These are phyloP conservation scores for Coriaria nepalensis DNA, from an alignment of 306 rosid species.

Conservation along the genomic window DNA sequence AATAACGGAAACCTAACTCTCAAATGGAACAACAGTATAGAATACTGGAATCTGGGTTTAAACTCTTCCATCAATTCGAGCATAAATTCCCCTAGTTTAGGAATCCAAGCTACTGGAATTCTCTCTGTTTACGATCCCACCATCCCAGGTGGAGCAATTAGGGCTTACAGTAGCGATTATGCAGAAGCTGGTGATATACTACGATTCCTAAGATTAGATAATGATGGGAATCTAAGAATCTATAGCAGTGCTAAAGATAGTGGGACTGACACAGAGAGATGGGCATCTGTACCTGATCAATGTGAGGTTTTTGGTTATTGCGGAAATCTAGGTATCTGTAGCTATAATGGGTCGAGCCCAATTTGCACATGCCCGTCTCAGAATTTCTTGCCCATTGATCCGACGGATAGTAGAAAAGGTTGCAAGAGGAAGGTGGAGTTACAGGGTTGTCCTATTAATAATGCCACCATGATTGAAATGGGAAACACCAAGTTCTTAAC, in stretches of 20 bases:
- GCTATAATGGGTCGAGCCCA: conserved; percentile 39
- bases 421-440: conserved; percentile 43
- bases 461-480: conserved; percentile 32
- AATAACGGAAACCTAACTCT: conserved; percentile 36
- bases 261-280: conserved; percentile 20
- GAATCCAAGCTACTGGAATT: conserved; percentile 27
- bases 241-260: conserved; percentile 33
- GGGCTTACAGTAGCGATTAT: conserved; percentile 57
- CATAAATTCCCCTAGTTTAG: conserved; percentile 29
- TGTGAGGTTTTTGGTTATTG: conserved; percentile 62
- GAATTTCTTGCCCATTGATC: conserved; percentile 51
- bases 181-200: conserved; percentile 25
- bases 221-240: conserved; percentile 65
- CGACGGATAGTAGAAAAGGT: conserved; percentile 37
- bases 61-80: conserved; percentile 30
- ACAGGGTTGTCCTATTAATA: conserved; percentile 28
- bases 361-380: conserved; percentile 52
- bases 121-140: conserved; percentile 32
- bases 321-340: conserved; percentile 55
- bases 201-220: conserved; percentile 42
- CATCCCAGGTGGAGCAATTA: conserved; percentile 15
- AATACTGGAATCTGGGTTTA: conserved; percentile 43
- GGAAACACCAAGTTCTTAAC: conserved; percentile 35
- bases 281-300: conserved; percentile 59
- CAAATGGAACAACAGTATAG: conserved; percentile 31